Evolutionary conservation across 2,329 filamentous ascomycete genomes (phyloP), one percentile per base, ranked within the genome.

Genomic region (Aspergillus sp.): DNA sequence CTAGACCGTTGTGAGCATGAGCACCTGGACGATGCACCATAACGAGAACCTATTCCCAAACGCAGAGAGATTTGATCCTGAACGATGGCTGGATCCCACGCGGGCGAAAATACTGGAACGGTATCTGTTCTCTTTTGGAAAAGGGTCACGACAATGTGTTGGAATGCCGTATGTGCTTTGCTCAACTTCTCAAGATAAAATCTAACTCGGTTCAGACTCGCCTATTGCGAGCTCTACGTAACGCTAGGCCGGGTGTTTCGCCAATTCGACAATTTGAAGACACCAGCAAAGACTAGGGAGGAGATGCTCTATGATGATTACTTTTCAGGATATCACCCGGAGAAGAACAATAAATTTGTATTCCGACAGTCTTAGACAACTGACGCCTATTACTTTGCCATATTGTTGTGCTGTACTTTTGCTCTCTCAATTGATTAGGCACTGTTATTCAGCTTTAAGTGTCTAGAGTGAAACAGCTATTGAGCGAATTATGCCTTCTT

Each of bases 81-180:
- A 64, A 13, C 69, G 75, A 17, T 78, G 75, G 75, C 48, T 64
- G 5, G 57, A 67, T 32, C 55, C 62, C 64, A 43, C 26, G 5
- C 22, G 24, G 30, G 41, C 39, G 18, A 64, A 54, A 43, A 18
- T 52, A 58, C 17, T 61, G 3, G 63, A 76, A 18, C 69, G 65
- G 48, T 71, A 73, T 45, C 67, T 76, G 41, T 69, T 77, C 12
- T 62, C 74, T 0, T 77, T 76, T 56, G 69, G 72, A 17, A 71
- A 71, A 26, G 73, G 73, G 2, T 66, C 66, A 2, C 59, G 72
- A 32, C 66, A 69, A 48, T 75, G 72, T 54, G 60, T 73, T 32
- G 73, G 72, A 2, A 74, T 75, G 66, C 59, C 58, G 62, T 66
- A 65, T 38, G 65, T 65, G n/a, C 17, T 11, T 24, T 34, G 11